Percentiles rank a stretch among this genome's conserved stretches.
These are phyloP conservation scores for Aspergillus sp. DNA, from an alignment of 2,329 filamentous ascomycete species.

Conservation along the genomic window DNA sequence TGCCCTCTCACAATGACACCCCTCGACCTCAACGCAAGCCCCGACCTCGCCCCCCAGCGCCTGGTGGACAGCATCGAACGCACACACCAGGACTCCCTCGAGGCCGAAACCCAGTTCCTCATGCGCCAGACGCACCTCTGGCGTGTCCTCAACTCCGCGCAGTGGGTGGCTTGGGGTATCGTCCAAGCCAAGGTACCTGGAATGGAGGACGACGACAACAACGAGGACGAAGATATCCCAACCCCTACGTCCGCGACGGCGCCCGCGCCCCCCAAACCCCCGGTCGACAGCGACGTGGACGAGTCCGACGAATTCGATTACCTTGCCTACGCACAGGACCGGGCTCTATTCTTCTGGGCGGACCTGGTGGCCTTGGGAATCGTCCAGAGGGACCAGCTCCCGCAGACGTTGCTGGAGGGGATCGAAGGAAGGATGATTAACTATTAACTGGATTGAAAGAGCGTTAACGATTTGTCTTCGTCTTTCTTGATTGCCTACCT, in stretches of 20 bases:
- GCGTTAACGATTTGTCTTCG: not conserved
- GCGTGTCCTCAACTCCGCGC: slow-evolving; percentile 81
- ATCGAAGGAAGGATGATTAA: slow-evolving; percentile 66
- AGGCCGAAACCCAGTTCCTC: slow-evolving; percentile 68
- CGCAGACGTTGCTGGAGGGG: slow-evolving; percentile 60
- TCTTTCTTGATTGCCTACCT: not conserved
- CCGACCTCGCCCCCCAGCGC: slow-evolving; percentile 51
- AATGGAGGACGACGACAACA: slow-evolving; percentile 51
- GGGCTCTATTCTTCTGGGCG: slow-evolving; percentile 92
- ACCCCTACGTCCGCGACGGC: not conserved
- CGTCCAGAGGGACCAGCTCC: slow-evolving; percentile 72
- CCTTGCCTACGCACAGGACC: slow-evolving; percentile 82
- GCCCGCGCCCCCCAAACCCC: slow-evolving; percentile 4
- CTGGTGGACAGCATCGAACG: slow-evolving; percentile 57
- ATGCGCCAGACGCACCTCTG: slow-evolving; percentile 79
- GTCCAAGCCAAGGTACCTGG: slow-evolving; percentile 87
- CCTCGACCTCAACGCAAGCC: slow-evolving; percentile 80
- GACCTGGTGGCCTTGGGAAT: slow-evolving; percentile 79
- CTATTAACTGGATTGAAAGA: slow-evolving; percentile 47
- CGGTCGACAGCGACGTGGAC: slow-evolving; percentile 49
- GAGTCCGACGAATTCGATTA: slow-evolving; percentile 86
- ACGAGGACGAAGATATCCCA: not conserved
- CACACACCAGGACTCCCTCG: slow-evolving; percentile 62
- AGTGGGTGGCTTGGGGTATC: slow-evolving; percentile 96
- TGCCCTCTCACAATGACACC: slow-evolving; percentile 52